Evolutionary conservation across 2,329 filamentous ascomycete genomes (phyloP), one percentile per base, ranked within the genome.

Genomic region (Stachybotrys chartarum): DNA sequence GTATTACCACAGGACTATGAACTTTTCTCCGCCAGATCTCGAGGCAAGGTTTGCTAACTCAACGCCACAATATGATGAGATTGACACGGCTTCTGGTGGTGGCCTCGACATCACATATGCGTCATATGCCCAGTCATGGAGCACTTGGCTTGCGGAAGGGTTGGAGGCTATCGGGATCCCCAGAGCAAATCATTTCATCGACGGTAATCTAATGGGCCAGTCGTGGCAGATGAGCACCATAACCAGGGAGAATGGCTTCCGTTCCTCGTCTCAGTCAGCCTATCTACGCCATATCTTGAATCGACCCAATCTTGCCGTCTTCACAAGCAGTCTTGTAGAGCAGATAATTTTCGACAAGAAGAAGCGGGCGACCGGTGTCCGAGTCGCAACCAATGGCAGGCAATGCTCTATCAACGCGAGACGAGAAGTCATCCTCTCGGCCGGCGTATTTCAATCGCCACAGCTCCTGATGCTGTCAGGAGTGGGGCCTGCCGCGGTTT

Each of bases 381-480:
- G 39, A 44, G 39, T 44, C 39, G 16, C 39, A 44, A 44, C 39
- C 39, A 44, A 44, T 44, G 39, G 39, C 8, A 44, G 39, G 39
- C 39, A 44, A 44, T 44, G 39, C 39, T 44, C 39, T 10, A 44
- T 44, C 39, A 44, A 16, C 16, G 39, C 39, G 39, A 44, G 16
- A 44, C 39, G 16, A 44, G 39, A 44, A 44, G 39, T 44, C 39
- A 44, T 44, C 39, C 39, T 44, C 39, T 44, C 45, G 1, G 52
- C 47, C 11, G 57, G 57, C n/a, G 57, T 44, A 3, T 56, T 55
- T 18, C 51, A 53, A 30, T 54, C 52, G 7, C 57, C 57, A 3
- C 57, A 58, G 42, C 55, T 58, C 2, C 50, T 58, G 4, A 58
- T 58, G 57, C 49, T 58, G 3, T 58, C 57, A 14, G 57, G 57